Evolutionary conservation across 2,329 filamentous ascomycete species (phyloP), one percentile per base, ranked within the genome.

Genomic region (Phyllosticta citriasiana): DNA sequence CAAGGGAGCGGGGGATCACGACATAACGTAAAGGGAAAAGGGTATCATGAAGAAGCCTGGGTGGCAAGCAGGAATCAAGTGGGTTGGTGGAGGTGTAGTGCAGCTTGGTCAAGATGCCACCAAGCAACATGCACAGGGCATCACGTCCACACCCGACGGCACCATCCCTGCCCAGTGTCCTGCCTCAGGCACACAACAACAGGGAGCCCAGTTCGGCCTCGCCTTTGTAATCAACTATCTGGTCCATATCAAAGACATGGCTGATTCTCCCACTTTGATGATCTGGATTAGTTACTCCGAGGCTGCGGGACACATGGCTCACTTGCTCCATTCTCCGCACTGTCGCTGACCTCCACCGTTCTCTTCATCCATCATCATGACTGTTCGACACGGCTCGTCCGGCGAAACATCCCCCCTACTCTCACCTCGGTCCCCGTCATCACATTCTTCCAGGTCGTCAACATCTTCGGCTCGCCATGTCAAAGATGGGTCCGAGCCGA

Each of bases 351-450:
- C 6, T 47, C 7, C 40, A 14, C 33, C 10, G 33, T 4, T 9
- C 33, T 40, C n/a, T 19, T 47, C 40, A 47, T n/a, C 40, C n/a
- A 8, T 25, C 22, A 53, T 25, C 52, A 53, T 25, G 22, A 27
- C 52, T 53, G 22, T 53, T 24, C 14, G 19, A 53, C 22, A 51
- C 3, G 25, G 53, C 26, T 24, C 47, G 9, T 30, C 60, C 4
- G 24, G 55, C 47, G 60, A 62, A 51, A 35, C 51, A 22, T 62
- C 55, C 30, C 60, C 60, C 54, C 55, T 62, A 33, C 52, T 62
- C 52, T 24, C 33, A 12, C 24, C 5, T 33, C 47, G 55, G 14
- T 62, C 60, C 3, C 10, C 33, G 8, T 33, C 55, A 6, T 62
- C 60, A 26, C 55, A 19, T 16, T 58, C 60, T 6, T 50, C 24